Percentiles rank a stretch among this genome's conserved stretches.
Evolutionary conservation across 2,329 filamentous ascomycete species (phyloP).

Genomic region (Cylindrodendrum hubeiense): DNA sequence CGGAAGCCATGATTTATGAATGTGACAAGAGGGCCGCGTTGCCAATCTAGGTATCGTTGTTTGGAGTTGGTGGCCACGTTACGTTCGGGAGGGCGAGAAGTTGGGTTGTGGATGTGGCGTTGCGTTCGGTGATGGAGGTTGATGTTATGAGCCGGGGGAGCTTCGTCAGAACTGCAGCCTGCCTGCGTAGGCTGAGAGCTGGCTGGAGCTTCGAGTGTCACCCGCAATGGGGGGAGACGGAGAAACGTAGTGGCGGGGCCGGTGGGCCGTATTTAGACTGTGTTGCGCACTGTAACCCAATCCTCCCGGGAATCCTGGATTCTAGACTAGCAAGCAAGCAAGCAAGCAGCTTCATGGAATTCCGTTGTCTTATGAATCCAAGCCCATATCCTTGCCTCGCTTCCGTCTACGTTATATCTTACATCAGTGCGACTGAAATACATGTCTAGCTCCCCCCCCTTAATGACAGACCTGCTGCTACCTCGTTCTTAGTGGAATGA

Average conservation of each 20-base stretch:
- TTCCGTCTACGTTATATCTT: background rate
- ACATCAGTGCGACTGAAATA: background rate
- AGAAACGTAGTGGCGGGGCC: conserved; percentile 46
- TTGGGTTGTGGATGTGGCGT: conserved; percentile 31
- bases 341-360: background rate
- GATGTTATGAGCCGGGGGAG: conserved; percentile 46
- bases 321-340: too few species aligned
- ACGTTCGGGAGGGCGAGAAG: conserved; percentile 23
- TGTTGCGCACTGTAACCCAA: conserved; percentile 23
- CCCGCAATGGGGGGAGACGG: conserved; percentile 35
- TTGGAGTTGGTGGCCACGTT: conserved; percentile 3
- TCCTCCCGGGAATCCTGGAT: background rate
- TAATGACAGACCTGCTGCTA: background rate
- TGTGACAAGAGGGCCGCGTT: conserved; percentile 11
- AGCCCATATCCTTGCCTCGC: background rate
- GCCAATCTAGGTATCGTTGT: conserved; percentile 3
- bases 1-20: conserved; percentile 77
- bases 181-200: conserved; percentile 47
- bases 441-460: too few species aligned
- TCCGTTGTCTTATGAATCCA: background rate
- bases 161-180: conserved; percentile 58
- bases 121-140: conserved; percentile 35
- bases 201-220: conserved; percentile 43
- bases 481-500: background rate
- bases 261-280: background rate